Conservation (phyloP, 352 stramenopile genomes). For the Globisporangium sylvaticum region DNA sequence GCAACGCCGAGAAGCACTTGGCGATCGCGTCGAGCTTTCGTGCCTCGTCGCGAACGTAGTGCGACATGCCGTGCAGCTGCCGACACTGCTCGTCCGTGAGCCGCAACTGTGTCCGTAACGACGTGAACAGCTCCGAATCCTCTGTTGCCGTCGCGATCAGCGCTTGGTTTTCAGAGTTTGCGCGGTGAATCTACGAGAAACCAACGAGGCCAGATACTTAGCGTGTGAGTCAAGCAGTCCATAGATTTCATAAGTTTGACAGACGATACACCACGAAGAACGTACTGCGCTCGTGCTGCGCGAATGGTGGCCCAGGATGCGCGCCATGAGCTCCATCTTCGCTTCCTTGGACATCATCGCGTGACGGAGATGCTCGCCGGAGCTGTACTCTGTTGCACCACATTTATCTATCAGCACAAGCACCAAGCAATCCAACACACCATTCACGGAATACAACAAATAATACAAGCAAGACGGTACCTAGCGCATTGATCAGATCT, state of each 20-base stretch:
- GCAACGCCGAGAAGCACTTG: conserved; percentile 84
- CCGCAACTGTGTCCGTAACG: conserved; percentile 49
- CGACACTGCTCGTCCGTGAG: conserved; percentile 72
- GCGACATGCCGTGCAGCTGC: conserved; percentile 41
- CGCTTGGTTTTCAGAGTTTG: conserved; percentile 82
- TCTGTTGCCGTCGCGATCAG: conserved; percentile 59
- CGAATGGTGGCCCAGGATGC: conserved; percentile 76
- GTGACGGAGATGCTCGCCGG: conserved; percentile 72
- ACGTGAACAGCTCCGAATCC: conserved; percentile 53
- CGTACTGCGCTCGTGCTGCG: conserved; percentile 65
- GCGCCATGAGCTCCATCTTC: conserved; percentile 77
- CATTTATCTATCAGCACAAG: no score
- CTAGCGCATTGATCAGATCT: conserved; percentile 65
- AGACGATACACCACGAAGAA: no score
- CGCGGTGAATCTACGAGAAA: no score
- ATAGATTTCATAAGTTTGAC: no score
- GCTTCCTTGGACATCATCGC: conserved; percentile 83
- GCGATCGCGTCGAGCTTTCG: conserved; percentile 74
- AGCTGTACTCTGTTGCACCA: conserved; percentile 52
- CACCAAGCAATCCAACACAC: neutral
- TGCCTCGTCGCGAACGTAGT: conserved; percentile 55
- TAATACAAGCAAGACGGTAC: conserved; percentile 21
- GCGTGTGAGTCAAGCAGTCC: no score
- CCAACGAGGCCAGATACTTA: no score
- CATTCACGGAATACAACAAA: no score